These are phyloP conservation scores for Cyclotella baltica DNA, from an alignment of 108 stramenopile genomes.

Conservation along the genomic window DNA sequence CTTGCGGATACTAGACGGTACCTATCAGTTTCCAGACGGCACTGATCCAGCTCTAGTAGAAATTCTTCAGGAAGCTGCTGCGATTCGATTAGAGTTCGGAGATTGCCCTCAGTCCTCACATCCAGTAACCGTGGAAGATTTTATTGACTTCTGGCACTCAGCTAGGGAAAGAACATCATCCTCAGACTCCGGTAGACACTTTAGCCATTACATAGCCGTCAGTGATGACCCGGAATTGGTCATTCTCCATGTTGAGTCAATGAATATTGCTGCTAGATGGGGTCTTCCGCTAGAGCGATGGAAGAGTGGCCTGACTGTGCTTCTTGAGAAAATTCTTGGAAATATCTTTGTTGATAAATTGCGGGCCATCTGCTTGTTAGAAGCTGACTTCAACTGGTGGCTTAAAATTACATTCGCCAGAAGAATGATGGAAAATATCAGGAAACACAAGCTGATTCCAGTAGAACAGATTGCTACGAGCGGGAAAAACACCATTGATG, in stretches of 20 bases:
- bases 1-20: constrained; percentile 19
- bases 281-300: constrained; percentile 25
- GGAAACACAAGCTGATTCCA: neutral
- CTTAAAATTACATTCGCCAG: constrained; percentile 26
- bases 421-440: constrained; percentile 16
- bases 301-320: constrained; percentile 15
- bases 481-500: neutral
- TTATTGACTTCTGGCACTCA: constrained; percentile 13
- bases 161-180: constrained; percentile 11
- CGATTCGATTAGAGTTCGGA: neutral
- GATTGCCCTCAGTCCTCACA: neutral
- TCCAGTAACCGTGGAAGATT: constrained; percentile 17
- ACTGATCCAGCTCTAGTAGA: neutral
- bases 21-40: constrained; percentile 19
- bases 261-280: neutral
- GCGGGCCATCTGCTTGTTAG: constrained; percentile 29
- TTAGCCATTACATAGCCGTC: constrained; percentile 26
- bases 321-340: constrained; percentile 40
- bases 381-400: constrained; percentile 46
- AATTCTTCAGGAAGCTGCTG: constrained; percentile 15
- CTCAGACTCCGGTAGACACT: constrained; percentile 20
- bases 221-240: neutral
- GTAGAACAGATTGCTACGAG: constrained; percentile 9
- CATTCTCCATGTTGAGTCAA: constrained; percentile 14
- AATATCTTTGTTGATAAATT: constrained; percentile 25